Conservation (phyloP, 2,329 filamentous ascomycete genomes). For the Verticillium nonalfalfae region DNA sequence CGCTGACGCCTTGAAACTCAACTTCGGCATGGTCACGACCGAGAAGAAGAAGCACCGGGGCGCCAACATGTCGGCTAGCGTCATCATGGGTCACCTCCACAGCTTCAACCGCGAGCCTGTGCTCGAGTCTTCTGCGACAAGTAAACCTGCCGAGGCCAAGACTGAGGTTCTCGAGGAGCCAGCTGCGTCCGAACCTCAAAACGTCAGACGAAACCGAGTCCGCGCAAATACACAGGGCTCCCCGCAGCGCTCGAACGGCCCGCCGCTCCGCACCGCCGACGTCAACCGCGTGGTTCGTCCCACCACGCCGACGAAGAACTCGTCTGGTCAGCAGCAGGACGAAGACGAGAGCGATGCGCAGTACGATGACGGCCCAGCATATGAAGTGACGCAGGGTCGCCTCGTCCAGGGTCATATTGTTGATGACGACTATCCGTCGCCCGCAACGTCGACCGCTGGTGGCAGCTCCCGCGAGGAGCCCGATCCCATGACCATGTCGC, state of each 20-base stretch:
- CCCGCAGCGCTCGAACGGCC: conserved; percentile 4
- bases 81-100: conserved; percentile 66
- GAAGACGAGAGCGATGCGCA: conserved; percentile 35
- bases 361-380: conserved; percentile 74
- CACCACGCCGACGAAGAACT: conserved; percentile 5
- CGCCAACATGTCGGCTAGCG: conserved; percentile 67
- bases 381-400: conserved; percentile 86
- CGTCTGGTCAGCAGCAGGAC: conserved; percentile 2
- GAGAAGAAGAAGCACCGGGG: conserved; percentile 64
- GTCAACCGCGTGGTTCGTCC: conserved; percentile 11
- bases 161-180: conserved; percentile 15
- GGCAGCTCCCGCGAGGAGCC: conserved; percentile 57
- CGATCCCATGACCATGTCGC: conserved; percentile 75
- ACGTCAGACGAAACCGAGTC: conserved; percentile 5
- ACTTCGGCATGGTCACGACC: conserved; percentile 93
- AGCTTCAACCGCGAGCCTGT: conserved; percentile 42
- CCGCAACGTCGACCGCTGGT: conserved; percentile 62
- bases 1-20: conserved; percentile 91
- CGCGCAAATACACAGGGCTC: conserved; percentile 9
- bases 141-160: conserved; percentile 17
- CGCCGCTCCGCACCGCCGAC: conserved; percentile 1
- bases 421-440: conserved; percentile 84
- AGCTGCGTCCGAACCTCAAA: conserved; percentile 10
- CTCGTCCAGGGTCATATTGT: conserved; percentile 93
- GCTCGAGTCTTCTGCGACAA: conserved; percentile 26